Base-by-base conservation (phyloP, 2,329 filamentous ascomycete species). In the Pezicula neosporulosa region DNA sequence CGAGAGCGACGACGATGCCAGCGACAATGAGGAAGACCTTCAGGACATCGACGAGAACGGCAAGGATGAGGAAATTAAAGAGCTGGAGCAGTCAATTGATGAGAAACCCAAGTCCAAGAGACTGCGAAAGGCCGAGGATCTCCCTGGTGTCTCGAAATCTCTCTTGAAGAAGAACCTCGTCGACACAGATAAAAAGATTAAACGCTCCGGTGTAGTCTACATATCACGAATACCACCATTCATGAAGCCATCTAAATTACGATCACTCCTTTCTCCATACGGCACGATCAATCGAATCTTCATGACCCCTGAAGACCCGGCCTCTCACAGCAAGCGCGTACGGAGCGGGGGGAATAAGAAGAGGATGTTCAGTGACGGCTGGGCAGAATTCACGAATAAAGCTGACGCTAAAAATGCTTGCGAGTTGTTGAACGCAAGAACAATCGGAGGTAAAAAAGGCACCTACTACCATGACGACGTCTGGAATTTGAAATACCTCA, bases 391-490 rank as follows among this genome's bases (percentile, higher is more conserved):
- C 62, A 69, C 83, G 35, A 77, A 79, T 56, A 94, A 94, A 69
- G 78, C 78, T 56, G 85, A 92, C 56, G 90, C 90, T 35, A 90
- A 92, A 67, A 74, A 81, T n/a, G 86, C 82, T 0, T 88, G 85
- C 46, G 86, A 90, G 59, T 77, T 87, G 24, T 75, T 95, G 46
- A 95, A 95, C 65, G 86, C 87, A 39, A 81, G 81, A 56, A 89
- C 80, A 12, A 88, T 94, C 53, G 89, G 89, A 47, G 90, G 90
- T 24, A 92, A 92, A 72, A 95, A 95, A 72, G 81, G 89, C 12
- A 82, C 80, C 45, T 90, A 88, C 66, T 95, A 93, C 72, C 83
- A 88, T 61, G 90, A 95, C 66, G 90, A 95, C 67, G 79, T 95
- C 42, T 95, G 90, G 90, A 92, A 87, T 61, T 73, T 94, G 56